These are phyloP conservation scores for Penicillium janthinellum DNA, from an alignment of 2,329 filamentous ascomycete genomes.

Conservation along the genomic window DNA sequence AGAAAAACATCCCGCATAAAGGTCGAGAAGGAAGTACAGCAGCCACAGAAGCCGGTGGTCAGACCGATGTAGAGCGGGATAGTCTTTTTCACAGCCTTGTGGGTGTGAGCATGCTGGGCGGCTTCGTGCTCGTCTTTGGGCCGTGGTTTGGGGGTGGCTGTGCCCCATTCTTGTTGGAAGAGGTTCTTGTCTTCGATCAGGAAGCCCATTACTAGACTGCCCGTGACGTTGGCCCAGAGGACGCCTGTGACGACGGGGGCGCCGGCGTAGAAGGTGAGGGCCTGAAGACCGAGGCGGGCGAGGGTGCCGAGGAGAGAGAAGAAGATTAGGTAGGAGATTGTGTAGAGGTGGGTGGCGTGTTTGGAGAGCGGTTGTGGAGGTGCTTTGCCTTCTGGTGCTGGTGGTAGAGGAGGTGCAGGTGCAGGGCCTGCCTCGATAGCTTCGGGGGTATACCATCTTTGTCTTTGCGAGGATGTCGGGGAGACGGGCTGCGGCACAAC, in stretches of 20 bases:
- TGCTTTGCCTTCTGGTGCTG: constrained; percentile 13
- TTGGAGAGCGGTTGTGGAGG: constrained; percentile 46
- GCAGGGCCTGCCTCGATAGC: constrained; percentile 14
- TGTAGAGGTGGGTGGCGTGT: constrained; percentile 65
- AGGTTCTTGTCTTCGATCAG: constrained; percentile 75
- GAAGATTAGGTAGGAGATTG: constrained; percentile 77
- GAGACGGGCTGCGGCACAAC: constrained; percentile 48
- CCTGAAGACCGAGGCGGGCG: constrained; percentile 76
- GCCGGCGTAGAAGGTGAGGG: constrained; percentile 76
- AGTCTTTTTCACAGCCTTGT: constrained; percentile 73
- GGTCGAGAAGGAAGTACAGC: constrained; percentile 85
- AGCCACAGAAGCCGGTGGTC: constrained; percentile 84
- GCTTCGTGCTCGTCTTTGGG: constrained; percentile 33
- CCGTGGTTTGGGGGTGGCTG: constrained; percentile 30
- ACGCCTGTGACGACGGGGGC: constrained; percentile 73
- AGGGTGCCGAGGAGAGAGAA: constrained; percentile 85
- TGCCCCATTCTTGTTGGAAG: constrained; percentile 69
- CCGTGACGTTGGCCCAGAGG: constrained; percentile 85
- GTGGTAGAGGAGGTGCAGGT: constrained; percentile 16
- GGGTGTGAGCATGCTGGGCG: constrained; percentile 48
- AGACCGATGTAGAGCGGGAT: constrained; percentile 87
- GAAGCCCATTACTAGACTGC: constrained; percentile 83
- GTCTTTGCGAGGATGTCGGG: constrained; percentile 40
- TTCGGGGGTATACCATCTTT: constrained; percentile 42
- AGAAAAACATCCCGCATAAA: constrained; percentile 82